Percentiles rank a stretch among this genome's conserved stretches.
Conservation (phyloP, 495 filamentous ascomycete genomes). For the Hyphodiscus hymeniophilus region DNA sequence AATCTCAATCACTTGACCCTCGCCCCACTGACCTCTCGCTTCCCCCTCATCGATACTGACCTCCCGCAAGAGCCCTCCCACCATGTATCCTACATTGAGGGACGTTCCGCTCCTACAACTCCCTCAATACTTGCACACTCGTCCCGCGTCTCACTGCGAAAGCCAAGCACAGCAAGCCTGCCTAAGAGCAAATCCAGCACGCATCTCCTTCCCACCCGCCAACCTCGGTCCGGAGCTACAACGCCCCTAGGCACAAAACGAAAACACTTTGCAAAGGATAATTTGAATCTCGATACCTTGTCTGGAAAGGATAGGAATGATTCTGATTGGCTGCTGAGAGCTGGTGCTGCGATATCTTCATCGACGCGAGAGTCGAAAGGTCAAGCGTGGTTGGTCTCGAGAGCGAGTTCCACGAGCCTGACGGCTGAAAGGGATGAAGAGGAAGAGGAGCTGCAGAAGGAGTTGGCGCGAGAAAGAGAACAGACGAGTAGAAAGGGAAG, state of each 20-base stretch:
- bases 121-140: constrained; percentile 48
- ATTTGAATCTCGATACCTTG: neutral
- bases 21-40: constrained; percentile 57
- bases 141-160: constrained; percentile 23
- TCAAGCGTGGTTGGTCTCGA: constrained; percentile 67
- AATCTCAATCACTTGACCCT: constrained; percentile 48
- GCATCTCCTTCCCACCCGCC: constrained; percentile 22
- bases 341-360: constrained; percentile 61
- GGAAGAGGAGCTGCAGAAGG: constrained; percentile 35
- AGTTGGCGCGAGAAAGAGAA: constrained; percentile 28
- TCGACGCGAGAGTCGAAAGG: constrained; percentile 70
- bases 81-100: constrained; percentile 41
- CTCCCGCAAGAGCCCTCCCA: constrained; percentile 21
- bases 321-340: constrained; percentile 67
- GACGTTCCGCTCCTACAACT: constrained; percentile 47
- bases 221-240: constrained; percentile 12
- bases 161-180: constrained; percentile 11
- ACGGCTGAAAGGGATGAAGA: constrained; percentile 40
- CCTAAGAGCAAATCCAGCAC: constrained; percentile 29
- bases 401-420: constrained; percentile 63
- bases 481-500: constrained; percentile 9
- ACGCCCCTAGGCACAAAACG: constrained; percentile 12
- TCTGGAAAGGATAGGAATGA: constrained; percentile 31
- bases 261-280: constrained; percentile 4
- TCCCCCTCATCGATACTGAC: constrained; percentile 46